Percentiles rank a stretch among this genome's conserved stretches.
Evolutionary conservation across 75 land plant genomes (phyloP).

Genomic region (Selaginella tamariscina): DNA sequence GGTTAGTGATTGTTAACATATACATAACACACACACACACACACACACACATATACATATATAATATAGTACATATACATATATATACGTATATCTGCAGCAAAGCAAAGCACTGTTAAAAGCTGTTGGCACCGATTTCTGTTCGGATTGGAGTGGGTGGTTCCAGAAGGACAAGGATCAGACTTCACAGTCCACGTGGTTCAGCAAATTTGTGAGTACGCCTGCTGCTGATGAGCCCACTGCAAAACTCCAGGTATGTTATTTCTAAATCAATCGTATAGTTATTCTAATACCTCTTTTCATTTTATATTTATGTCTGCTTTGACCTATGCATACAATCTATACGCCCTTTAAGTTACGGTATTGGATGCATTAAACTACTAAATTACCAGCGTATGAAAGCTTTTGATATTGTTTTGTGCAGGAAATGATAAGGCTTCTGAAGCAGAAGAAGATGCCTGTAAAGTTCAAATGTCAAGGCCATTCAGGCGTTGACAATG

Average conservation of each 20-base stretch:
- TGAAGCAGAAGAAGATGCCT: not conserved
- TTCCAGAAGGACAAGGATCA: not conserved
- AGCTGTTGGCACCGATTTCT: slow-evolving; percentile 7
- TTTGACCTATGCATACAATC: too few relatives aligned
- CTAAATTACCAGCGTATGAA: too few relatives aligned
- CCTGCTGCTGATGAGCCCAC: slow-evolving; percentile 71
- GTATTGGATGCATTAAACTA: too few relatives aligned
- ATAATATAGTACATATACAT: not conserved
- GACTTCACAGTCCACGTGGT: slow-evolving; percentile 27
- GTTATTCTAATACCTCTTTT: too few relatives aligned
- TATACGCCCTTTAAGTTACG: too few relatives aligned
- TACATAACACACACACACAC: too few relatives aligned
- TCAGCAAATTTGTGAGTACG: slow-evolving; percentile 58
- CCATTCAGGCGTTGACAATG: not conserved
- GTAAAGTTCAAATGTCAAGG: slow-evolving; percentile 3
- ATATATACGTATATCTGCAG: not conserved
- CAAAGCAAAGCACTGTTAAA: not conserved
- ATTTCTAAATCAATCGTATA: too few relatives aligned
- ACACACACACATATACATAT: too few relatives aligned
- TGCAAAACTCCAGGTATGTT: slow-evolving; percentile 78
- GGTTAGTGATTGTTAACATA: not conserved
- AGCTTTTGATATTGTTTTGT: not conserved
- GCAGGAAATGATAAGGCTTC: slow-evolving; percentile 7
- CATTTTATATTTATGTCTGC: too few relatives aligned
- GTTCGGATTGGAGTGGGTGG: not conserved